Evolutionary conservation across 2,329 filamentous ascomycete species (phyloP), one percentile per base, ranked within the genome.

Genomic region (Trichoderma brevicompactum): DNA sequence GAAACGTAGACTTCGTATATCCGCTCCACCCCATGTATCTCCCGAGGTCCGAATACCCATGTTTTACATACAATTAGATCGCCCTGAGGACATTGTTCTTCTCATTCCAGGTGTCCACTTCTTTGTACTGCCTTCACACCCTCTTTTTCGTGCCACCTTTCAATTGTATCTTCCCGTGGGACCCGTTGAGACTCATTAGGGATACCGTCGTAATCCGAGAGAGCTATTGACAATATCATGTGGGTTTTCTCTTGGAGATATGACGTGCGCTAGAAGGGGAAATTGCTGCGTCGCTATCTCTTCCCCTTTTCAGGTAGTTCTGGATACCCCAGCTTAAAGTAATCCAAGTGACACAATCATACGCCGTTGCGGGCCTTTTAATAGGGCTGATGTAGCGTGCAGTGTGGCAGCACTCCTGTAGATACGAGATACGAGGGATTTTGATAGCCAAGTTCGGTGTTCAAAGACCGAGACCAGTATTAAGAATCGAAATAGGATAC

Each of bases 401-500:
- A n/a, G 43, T 7, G 19, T 62, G 44, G 46, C 46, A 62, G 44
- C 58, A 17, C 28, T 53, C 19, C 2, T 17, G 12, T 44, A 15
- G 13, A 58, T 65, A 32, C 17, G 34, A 63, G 49, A 43, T 28
- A 19, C 44, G 28, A 46, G 43, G 44, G 23, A 13, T 44, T 36
- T 28, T 10, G 52, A 50, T 38, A 10, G 36, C 43, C 38, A 50
- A 53, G 13, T 23, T 65, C 53, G 36, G 62, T 49, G 19, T 55
- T 43, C 41, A 44, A 56, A 49, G 62, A 38, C 52, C 44, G 43
- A 59, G 62, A 36, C 44, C 48, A 43, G 41, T 48, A 36, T 55
- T 23, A 43, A 65, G 56, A 66, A 64, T 52, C 64, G 56, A 64
- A 56, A 44, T 41, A 56, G 59, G 65, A 66, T 66, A 56, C 49